phyloP scores from a whole-genome alignment of 73 alveolate genomes.

The Tetrahymena elliotti region DNA sequence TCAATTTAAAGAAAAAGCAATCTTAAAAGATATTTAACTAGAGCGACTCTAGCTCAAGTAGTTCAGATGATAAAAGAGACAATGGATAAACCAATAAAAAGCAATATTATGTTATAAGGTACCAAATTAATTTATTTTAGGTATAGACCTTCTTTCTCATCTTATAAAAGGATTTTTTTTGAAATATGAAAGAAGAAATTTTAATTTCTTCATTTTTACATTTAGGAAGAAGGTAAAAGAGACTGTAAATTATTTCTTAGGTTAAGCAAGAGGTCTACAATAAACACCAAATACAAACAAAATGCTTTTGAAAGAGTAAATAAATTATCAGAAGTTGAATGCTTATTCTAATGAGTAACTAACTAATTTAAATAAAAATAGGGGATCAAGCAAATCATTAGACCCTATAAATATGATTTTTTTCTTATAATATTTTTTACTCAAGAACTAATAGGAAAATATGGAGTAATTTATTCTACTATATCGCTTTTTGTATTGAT shows the following conservation, averaged over 20 bases:
- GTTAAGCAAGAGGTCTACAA: background rate
- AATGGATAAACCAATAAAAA: background rate
- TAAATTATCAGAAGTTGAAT: too few species aligned
- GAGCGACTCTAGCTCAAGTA: background rate
- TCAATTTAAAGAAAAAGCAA: background rate
- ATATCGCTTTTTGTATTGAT: background rate
- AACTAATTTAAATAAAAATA: background rate
- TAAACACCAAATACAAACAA: background rate
- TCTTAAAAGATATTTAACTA: background rate
- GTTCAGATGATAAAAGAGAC: background rate
- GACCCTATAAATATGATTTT: background rate
- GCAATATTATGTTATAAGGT: background rate
- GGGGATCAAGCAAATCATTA: background rate
- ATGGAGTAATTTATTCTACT: background rate
- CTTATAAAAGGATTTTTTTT: background rate
- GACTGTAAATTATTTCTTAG: background rate
- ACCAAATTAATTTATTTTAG: background rate
- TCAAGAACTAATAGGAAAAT: background rate
- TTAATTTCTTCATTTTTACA: too few species aligned
- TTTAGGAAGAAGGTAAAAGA: background rate
- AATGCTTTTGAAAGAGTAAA: background rate
- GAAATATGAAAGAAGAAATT: too few species aligned
- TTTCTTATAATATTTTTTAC: background rate
- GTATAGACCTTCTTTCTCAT: background rate
- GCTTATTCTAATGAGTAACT: too few species aligned